Conservation (phyloP, 768 basidiomycete genomes). For the Pleurotus giganteus region DNA sequence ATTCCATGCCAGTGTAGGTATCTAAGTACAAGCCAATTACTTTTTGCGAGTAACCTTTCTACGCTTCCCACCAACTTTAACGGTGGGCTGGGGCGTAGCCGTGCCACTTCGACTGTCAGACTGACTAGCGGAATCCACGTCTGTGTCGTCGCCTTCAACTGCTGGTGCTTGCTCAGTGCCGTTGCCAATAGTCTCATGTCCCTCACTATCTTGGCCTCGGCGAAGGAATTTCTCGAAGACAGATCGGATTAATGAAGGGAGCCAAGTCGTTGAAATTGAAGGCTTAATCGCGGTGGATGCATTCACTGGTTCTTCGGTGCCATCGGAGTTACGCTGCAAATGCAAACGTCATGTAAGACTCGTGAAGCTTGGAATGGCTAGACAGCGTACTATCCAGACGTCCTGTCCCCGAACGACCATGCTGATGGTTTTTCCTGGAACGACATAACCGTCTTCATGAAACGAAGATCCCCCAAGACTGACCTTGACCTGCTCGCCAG, state of each 20-base stretch:
- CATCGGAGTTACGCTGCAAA: conserved; percentile 58
- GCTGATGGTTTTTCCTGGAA: conserved; percentile 58
- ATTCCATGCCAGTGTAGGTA: conserved; percentile 9
- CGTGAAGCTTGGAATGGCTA: background rate
- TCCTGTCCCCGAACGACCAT: conserved; percentile 77
- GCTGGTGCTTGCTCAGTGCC: background rate
- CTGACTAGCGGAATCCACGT: conserved; percentile 17
- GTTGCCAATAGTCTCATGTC: background rate
- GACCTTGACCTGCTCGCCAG: conserved; percentile 59
- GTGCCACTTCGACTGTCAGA: conserved; percentile 31
- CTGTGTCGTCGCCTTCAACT: conserved; percentile 3
- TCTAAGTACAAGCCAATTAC: conserved; percentile 21
- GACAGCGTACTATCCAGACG: conserved; percentile 68
- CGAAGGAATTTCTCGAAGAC: conserved; percentile 27
- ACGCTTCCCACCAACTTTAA: conserved; percentile 62
- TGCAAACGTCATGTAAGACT: background rate
- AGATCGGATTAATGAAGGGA: conserved; percentile 44
- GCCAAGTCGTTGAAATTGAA: conserved; percentile 69
- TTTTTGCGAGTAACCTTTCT: conserved; percentile 56
- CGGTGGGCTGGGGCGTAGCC: conserved; percentile 39
- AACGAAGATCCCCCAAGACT: conserved; percentile 56
- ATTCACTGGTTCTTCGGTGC: conserved; percentile 57
- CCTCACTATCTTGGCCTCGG: conserved; percentile 15
- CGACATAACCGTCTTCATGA: conserved; percentile 56
- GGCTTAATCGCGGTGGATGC: conserved; percentile 56